Evolutionary conservation across 78 protist species (phyloP).

Genomic region (Guillardia theta): DNA sequence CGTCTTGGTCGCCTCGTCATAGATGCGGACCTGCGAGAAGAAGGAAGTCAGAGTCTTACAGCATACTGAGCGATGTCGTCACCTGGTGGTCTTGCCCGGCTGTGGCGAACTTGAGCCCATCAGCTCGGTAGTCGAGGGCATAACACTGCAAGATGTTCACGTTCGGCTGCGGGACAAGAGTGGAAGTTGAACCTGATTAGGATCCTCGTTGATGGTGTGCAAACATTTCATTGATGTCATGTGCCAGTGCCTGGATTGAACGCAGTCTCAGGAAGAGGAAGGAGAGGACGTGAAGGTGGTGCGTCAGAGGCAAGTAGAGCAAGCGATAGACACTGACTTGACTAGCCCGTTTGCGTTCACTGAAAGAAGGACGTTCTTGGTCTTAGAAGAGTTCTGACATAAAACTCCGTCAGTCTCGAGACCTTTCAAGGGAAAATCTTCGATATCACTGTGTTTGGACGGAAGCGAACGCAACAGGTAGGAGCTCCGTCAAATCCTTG

Average conservation of each 20-base stretch:
- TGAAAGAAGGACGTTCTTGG: background rate
- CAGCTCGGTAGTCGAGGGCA: conserved; percentile 30
- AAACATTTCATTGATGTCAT: conserved; percentile 16
- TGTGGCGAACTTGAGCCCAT: conserved; percentile 35
- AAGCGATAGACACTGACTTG: background rate
- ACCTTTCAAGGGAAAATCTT: background rate
- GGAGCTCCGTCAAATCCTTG: background rate
- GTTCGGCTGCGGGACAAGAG: background rate
- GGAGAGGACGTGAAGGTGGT: too few species aligned
- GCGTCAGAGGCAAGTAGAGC: background rate
- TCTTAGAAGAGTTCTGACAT: background rate
- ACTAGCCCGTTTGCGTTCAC: background rate
- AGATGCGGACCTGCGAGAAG: background rate
- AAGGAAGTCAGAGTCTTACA: too few species aligned
- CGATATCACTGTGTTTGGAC: background rate
- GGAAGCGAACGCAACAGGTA: background rate
- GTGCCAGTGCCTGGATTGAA: conserved; percentile 46
- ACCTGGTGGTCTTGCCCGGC: conserved; percentile 34
- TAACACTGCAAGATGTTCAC: background rate
- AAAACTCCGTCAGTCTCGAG: background rate
- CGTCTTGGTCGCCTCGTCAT: conserved; percentile 43
- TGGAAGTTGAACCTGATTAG: background rate
- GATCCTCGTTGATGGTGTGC: conserved; percentile 15
- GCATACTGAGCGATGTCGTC: too few species aligned
- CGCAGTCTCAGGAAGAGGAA: too few species aligned